Conservation (phyloP, 1,139 yeast genomes). For the Zygoascus sp. region DNA sequence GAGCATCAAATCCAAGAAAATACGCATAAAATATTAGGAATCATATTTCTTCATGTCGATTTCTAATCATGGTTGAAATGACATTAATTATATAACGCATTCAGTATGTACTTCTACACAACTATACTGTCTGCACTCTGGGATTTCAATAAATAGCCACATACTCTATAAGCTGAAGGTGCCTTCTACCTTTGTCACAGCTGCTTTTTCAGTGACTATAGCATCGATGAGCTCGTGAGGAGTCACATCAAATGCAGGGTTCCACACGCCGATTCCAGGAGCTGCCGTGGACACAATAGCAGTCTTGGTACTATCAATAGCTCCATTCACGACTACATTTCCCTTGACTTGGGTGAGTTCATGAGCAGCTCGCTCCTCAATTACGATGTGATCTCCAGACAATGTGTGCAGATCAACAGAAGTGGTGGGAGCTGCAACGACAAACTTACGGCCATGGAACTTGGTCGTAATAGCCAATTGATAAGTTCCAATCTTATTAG, state of each 20-base stretch:
- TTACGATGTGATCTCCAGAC: constrained; percentile 68
- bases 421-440: constrained; percentile 93
- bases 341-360: constrained; percentile 81
- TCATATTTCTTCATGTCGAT: too few relatives aligned
- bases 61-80: too few relatives aligned
- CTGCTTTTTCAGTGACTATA: constrained; percentile 77
- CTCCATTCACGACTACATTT: constrained; percentile 42
- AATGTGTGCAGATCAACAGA: constrained; percentile 70
- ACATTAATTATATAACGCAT: too few relatives aligned
- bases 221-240: constrained; percentile 79
- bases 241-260: constrained; percentile 94
- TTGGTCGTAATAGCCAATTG: constrained; percentile 72
- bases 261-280: constrained; percentile 83
- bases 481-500: constrained; percentile 95
- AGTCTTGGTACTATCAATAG: constrained; percentile 28
- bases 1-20: too few relatives aligned
- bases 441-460: constrained; percentile 59
- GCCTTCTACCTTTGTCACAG: constrained; percentile 29
- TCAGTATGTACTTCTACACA: too few relatives aligned
- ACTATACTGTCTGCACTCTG: too few relatives aligned
- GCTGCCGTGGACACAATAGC: constrained; percentile 73
- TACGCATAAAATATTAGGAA: too few relatives aligned
- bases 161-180: not conserved
- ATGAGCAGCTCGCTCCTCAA: constrained; percentile 79
- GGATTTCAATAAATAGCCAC: not conserved